phyloP scores from a whole-genome alignment of 257 asterid genomes.

The Salvia hispanica region DNA sequence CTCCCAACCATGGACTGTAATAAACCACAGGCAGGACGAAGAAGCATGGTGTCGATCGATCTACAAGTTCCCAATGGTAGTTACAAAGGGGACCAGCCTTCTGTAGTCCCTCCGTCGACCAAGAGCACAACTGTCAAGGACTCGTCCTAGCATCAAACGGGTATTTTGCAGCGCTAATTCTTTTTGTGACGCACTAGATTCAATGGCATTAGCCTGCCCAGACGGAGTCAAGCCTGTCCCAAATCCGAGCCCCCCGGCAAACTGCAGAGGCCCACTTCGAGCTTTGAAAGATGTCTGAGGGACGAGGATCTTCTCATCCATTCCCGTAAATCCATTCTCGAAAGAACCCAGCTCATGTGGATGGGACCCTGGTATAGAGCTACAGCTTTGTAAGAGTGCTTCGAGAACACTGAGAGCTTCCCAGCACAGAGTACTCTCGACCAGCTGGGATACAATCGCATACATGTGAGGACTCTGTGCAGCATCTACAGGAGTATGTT shows the following conservation, averaged over 20 bases:
- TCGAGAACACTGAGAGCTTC: constrained; percentile 97
- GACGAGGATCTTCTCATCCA: constrained; percentile 75
- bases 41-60: neutral
- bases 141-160: constrained; percentile 85
- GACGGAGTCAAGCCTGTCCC: constrained; percentile 47
- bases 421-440: constrained; percentile 96
- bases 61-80: constrained; percentile 66
- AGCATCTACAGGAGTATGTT: constrained; percentile 94
- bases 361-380: constrained; percentile 87
- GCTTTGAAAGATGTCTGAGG: constrained; percentile 93
- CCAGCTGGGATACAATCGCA: constrained; percentile 93
- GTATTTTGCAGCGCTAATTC: constrained; percentile 87
- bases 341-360: constrained; percentile 59
- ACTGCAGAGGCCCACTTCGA: constrained; percentile 94
- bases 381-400: constrained; percentile 97
- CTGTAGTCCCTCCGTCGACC: constrained; percentile 92
- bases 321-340: constrained; percentile 69
- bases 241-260: constrained; percentile 57
- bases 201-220: constrained; percentile 46
- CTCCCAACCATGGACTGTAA: constrained; percentile 18
- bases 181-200: constrained; percentile 61
- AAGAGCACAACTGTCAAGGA: constrained; percentile 84
- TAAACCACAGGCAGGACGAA: constrained; percentile 31
- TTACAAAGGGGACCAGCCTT: constrained; percentile 89
- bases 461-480: constrained; percentile 99